Base-by-base conservation (phyloP, 148 eudicot genomes). In the Camellia japonica region DNA sequence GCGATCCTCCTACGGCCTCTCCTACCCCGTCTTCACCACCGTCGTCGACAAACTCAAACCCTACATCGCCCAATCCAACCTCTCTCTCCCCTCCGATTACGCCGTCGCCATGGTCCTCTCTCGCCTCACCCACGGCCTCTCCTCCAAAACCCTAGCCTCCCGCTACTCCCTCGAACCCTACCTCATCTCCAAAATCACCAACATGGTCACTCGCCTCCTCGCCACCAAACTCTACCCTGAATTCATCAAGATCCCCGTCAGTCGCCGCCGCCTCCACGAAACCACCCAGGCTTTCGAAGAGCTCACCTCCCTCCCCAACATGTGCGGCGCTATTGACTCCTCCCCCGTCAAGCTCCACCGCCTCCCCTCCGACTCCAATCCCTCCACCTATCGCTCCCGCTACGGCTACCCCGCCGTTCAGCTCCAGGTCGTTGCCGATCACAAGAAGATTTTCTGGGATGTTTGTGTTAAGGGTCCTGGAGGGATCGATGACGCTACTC, bases 401-500 rank as follows among this genome's bases (percentile, higher is more conserved):
- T 73, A 88, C 43, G 93, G 94, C 7, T 90, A 69, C 59, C 92
- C 94, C 0, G 83, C 97, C 10, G 77, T 95, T 60, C 88, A 87
- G 66, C 92, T 95, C 18, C 98, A 95, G 84, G 97, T 95, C 16
- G 97, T 95, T 16, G 92, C 97, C 3, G 98, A 95, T 84, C 94
- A 90, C 77, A 95, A 89, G 89, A 95, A 95, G 88, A 83, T 93
- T 43, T 93, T 95, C 68, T 95, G 98, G 98, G 98, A 95, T 80
- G 98, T 93, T 44, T 95, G 98, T 73, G 97, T 95, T 18, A 95
- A 93, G 74, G 94, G 96, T 0, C 97, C 98, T 0, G 98, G 97
- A 5, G 91, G 90, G 46, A 87, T 87, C 68, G 93, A 91, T 76
- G 97, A 95, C 82, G 90, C 97, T 0, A 85, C 93, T 46, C 98